Percentiles rank a stretch among this genome's conserved stretches.
phyloP scores from a whole-genome alignment of 148 eudicot species.

The Dianthus caryophyllus region DNA sequence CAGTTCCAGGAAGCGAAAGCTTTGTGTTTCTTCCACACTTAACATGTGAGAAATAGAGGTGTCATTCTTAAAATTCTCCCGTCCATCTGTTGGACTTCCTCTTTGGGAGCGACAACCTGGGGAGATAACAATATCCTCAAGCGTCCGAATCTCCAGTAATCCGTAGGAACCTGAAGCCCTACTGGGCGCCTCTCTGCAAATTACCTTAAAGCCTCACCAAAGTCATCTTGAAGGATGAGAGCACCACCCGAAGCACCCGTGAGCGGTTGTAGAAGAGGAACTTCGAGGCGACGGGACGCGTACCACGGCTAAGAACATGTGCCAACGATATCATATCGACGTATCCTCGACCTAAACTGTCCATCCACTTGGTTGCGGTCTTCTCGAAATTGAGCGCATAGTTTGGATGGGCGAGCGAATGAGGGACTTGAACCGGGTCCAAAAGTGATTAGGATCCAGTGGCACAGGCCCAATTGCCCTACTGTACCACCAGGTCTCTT shows the following conservation, averaged over 20 bases:
- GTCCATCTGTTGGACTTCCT: slow-evolving; percentile 73
- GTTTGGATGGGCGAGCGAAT: slow-evolving; percentile 76
- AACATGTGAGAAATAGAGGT: slow-evolving; percentile 72
- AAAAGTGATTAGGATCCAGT: slow-evolving; percentile 80
- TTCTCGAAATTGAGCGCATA: slow-evolving; percentile 86
- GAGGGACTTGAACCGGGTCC: slow-evolving; percentile 96
- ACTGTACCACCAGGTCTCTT: slow-evolving; percentile 75
- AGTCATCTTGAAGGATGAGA: slow-evolving; percentile 84
- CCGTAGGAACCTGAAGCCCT: slow-evolving; percentile 89
- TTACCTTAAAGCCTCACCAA: slow-evolving; percentile 99
- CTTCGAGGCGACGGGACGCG: slow-evolving; percentile 86
- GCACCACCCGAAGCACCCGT: slow-evolving; percentile 85
- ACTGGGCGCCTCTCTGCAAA: slow-evolving; percentile 76
- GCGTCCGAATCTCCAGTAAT: slow-evolving; percentile 71
- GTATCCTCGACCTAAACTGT: slow-evolving; percentile 74
- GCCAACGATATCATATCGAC: slow-evolving; percentile 61
- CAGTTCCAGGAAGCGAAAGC: slow-evolving; percentile 78
- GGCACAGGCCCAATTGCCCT: slow-evolving; percentile 80
- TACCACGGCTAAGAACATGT: slow-evolving; percentile 87
- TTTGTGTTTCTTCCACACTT: slow-evolving; percentile 89
- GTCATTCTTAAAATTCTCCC: slow-evolving; percentile 70
- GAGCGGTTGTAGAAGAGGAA: slow-evolving; percentile 82
- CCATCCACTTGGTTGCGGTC: slow-evolving; percentile 86
- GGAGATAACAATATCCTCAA: slow-evolving; percentile 58
- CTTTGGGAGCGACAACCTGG: slow-evolving; percentile 86